Evolutionary conservation across 2,329 filamentous ascomycete genomes (phyloP).

Genomic region (Calonectria montana): DNA sequence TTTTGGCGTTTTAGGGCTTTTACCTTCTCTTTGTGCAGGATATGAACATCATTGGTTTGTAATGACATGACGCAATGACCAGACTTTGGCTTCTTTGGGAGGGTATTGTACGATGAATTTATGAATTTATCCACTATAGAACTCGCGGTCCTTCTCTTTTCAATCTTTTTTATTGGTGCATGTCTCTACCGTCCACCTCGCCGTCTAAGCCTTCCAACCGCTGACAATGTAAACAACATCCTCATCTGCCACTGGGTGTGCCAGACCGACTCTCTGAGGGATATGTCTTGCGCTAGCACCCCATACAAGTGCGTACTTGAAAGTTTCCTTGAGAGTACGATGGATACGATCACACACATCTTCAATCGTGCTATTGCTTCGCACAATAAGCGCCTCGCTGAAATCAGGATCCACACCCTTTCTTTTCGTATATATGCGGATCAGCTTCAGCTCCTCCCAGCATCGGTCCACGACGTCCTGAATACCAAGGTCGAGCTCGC

Average conservation of each 20-base stretch:
- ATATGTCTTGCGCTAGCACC: slow-evolving; percentile 95
- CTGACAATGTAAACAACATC: slow-evolving; percentile 77
- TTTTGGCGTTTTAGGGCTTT: slow-evolving; percentile 37
- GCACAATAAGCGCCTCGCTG: slow-evolving; percentile 90
- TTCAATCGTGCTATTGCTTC: slow-evolving; percentile 88
- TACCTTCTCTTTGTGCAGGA: slow-evolving; percentile 34
- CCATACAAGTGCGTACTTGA: slow-evolving; percentile 99
- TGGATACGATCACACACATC: slow-evolving; percentile 98
- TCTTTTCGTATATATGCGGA: slow-evolving; percentile 96
- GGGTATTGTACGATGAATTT: slow-evolving; percentile 35
- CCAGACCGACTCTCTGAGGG: slow-evolving; percentile 90
- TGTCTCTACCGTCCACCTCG: neutral
- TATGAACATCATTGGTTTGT: slow-evolving; percentile 38
- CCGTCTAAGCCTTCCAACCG: slow-evolving; percentile 67
- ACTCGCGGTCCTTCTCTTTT: slow-evolving; percentile 16
- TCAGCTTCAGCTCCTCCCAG: slow-evolving; percentile 92
- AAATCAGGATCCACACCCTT: slow-evolving; percentile 94
- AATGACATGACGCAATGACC: slow-evolving; percentile 45
- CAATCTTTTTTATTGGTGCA: slow-evolving; percentile 5
- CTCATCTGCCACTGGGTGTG: slow-evolving; percentile 80
- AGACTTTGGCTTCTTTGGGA: slow-evolving; percentile 34
- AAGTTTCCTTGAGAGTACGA: slow-evolving; percentile 94
- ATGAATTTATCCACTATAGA: slow-evolving; percentile 32
- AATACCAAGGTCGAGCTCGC: slow-evolving; percentile 93
- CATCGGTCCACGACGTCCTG: slow-evolving; percentile 93